Conservation (phyloP, 352 stramenopile genomes). For the Globisporangium canariense region DNA sequence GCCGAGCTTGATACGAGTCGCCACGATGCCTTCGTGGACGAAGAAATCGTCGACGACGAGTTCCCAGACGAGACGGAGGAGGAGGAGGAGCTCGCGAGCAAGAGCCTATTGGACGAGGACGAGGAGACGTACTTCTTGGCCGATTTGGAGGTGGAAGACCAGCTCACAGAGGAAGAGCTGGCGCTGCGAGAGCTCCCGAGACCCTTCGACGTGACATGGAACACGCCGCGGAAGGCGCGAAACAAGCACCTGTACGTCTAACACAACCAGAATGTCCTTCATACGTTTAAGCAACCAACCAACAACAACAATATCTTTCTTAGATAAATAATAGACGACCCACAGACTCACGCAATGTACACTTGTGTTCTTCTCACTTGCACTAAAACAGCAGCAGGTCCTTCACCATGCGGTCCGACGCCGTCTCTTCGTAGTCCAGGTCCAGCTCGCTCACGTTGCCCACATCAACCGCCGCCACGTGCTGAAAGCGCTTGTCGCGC, state of each 20-base stretch:
- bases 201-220: constrained; percentile 80
- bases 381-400: constrained; percentile 77
- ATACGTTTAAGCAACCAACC: constrained; percentile 4
- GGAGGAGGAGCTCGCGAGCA: constrained; percentile 16
- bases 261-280: constrained; percentile 3
- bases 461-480: constrained; percentile 35
- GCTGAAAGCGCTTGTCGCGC: constrained; percentile 65
- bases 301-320: constrained; percentile 16
- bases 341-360: not conserved
- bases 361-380: not conserved
- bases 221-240: constrained; percentile 40
- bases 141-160: constrained; percentile 32
- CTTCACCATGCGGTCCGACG: constrained; percentile 83
- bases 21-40: constrained; percentile 26
- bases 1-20: constrained; percentile 21
- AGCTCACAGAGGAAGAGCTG: constrained; percentile 34
- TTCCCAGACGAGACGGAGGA: constrained; percentile 20
- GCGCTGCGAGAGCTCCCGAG: constrained; percentile 40
- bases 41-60: constrained; percentile 28
- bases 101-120: constrained; percentile 26
- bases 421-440: constrained; percentile 52
- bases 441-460: constrained; percentile 27
- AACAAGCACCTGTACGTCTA: constrained; percentile 85
- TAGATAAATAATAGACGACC: constrained; percentile 22
- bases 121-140: constrained; percentile 51